Percentiles rank a stretch among this genome's conserved stretches.
These are phyloP conservation scores for Bromus sterilis DNA, from an alignment of 176 grass and related monocot genomes.

Conservation along the genomic window DNA sequence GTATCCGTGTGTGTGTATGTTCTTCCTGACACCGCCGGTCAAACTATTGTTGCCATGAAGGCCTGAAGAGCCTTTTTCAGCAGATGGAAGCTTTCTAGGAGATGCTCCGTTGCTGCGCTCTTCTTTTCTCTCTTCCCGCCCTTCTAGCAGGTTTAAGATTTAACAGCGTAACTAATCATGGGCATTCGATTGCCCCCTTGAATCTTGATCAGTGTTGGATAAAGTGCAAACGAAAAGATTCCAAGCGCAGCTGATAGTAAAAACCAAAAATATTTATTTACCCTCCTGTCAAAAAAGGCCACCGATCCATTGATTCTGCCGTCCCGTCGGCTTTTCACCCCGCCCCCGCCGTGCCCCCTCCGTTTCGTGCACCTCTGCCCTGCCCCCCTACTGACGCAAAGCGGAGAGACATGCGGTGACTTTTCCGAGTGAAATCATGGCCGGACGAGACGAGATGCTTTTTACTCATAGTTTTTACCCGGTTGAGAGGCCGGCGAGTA, in stretches of 20 bases:
- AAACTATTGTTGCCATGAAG: background rate
- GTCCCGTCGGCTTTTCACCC: background rate
- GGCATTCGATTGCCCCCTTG: background rate
- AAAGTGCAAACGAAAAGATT: background rate
- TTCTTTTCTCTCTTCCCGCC: background rate
- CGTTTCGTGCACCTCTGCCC: background rate
- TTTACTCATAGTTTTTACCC: background rate
- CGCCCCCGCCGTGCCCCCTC: background rate
- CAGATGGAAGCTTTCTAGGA: background rate
- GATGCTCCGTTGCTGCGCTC: background rate
- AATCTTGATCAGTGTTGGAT: background rate
- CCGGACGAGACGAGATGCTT: background rate
- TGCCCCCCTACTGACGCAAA: background rate
- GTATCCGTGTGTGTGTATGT: background rate
- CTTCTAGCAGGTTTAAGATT: too few relatives aligned
- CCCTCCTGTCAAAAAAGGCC: background rate
- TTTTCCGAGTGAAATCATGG: conserved; percentile 9
- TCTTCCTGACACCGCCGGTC: conserved; percentile 4
- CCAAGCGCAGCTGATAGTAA: background rate
- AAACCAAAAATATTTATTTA: background rate
- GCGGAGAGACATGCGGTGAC: background rate
- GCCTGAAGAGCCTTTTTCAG: background rate
- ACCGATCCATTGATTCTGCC: background rate
- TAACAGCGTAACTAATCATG: background rate
- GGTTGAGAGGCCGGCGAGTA: background rate